A percentile compares a stretch with the other conserved stretches of the same genome.
These are phyloP conservation scores for Cubamyces sp. DNA, from an alignment of 768 basidiomycete species.

Conservation along the genomic window DNA sequence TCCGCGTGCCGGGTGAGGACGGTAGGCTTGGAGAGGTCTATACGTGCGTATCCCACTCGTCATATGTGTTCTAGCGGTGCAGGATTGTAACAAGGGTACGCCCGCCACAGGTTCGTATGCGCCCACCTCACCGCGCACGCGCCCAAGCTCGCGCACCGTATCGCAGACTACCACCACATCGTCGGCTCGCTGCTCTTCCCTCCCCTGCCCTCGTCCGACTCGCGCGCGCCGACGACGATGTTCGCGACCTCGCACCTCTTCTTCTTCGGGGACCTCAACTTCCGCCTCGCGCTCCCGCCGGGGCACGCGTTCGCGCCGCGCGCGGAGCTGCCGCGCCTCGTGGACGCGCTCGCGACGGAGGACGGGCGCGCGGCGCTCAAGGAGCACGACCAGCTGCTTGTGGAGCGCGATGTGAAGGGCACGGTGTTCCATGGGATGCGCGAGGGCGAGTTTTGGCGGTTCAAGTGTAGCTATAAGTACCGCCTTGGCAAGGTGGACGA, in stretches of 20 bases:
- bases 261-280: slow-evolving; percentile 93
- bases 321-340: slow-evolving; percentile 40
- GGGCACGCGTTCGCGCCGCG: slow-evolving; percentile 49
- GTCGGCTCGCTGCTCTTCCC: slow-evolving; percentile 81
- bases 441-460: slow-evolving; percentile 88
- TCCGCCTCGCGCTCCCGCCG: slow-evolving; percentile 71
- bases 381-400: slow-evolving; percentile 72
- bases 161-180: slow-evolving; percentile 82
- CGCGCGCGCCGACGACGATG: slow-evolving; percentile 56
- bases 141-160: slow-evolving; percentile 61
- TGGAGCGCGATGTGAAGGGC: slow-evolving; percentile 62
- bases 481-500: slow-evolving; percentile 78
- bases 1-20: slow-evolving; percentile 65
- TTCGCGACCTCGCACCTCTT: slow-evolving; percentile 91
- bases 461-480: slow-evolving; percentile 92
- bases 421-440: slow-evolving; percentile 70
- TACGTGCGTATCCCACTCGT: slow-evolving; percentile 63
- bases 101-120: slow-evolving; percentile 77
- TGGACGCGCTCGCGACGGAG: slow-evolving; percentile 42
- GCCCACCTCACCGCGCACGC: slow-evolving; percentile 90
- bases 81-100: background rate
- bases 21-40: slow-evolving; percentile 70
- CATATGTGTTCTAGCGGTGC: background rate
- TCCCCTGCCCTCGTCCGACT: slow-evolving; percentile 44
- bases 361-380: slow-evolving; percentile 60